Evolutionary conservation across 2,329 filamentous ascomycete species (phyloP), one percentile per base, ranked within the genome.

Genomic region (Zymoseptoria crescenta): DNA sequence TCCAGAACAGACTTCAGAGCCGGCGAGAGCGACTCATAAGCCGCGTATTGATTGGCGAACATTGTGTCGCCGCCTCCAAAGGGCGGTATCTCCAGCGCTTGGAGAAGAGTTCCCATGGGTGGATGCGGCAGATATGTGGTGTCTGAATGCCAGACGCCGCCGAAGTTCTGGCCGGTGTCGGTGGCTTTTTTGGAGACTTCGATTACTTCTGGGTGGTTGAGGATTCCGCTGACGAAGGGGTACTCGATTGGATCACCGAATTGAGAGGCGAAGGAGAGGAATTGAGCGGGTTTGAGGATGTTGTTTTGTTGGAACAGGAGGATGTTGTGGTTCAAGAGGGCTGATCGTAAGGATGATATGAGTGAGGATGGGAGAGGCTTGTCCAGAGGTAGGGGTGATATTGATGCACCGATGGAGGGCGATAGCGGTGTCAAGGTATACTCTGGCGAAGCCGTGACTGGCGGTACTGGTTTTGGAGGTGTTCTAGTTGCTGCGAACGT

Each of bases 1-100:
- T 89, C 93, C 72, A 96, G 90, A 0, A 87, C 83, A 0, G 88
- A 89, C 69, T 84, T 82, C 54, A 96, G 76, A 0, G 90, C 90
- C 64, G 94, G 89, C 55, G 87, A 91, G 1, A 96, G 80, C 7
- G 91, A 81, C 61, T 85, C 84, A 72, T 96, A 96, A 0, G 91
- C 91, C 72, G 88, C 86, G 0, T 80, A 89, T 64, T 87, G 84
- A 70, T 94, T 87, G 45, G 81, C 84, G 68, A 96, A 96, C 2
- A 95, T 75, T 0, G 91, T 96, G 71, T 96, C 91, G 52, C 91
- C 91, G 13, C 35, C 35, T 35, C 91, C 91, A 0, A 59, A 60
- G 1, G 64, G 57, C 1, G 66, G 66, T 4, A 67, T 27, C 45
- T 68, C 62, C 41, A 54, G 48, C 4, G 64, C 66, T 4, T 66